Conservation (phyloP, 2,329 filamentous ascomycete genomes). For the Metarhizium sp. region DNA sequence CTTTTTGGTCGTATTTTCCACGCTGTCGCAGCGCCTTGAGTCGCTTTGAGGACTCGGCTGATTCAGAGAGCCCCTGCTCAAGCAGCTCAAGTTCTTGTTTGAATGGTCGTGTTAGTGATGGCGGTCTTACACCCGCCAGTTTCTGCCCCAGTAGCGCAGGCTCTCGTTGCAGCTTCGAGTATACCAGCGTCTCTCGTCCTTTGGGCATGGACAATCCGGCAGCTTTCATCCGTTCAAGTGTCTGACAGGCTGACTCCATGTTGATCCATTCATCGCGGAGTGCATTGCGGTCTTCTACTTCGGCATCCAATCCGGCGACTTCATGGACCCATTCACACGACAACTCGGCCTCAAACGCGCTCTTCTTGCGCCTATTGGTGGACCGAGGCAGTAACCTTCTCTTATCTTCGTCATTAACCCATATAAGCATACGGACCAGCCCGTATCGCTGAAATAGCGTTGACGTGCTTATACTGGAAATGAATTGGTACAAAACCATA, state of each 20-base stretch:
- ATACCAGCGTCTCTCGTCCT: conserved; percentile 29
- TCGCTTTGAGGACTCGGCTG: conserved; percentile 9
- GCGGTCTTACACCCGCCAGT: conserved; percentile 20
- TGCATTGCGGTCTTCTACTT: conserved; percentile 17
- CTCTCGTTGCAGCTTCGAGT: conserved; percentile 14
- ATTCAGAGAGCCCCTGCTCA: conserved; percentile 16
- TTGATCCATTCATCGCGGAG: conserved; percentile 40
- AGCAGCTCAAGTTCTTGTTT: conserved; percentile 32
- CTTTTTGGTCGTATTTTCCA: conserved; percentile 12
- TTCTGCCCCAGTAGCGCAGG: conserved; percentile 12
- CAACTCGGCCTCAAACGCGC: conserved; percentile 51
- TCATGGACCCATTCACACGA: conserved; percentile 50
- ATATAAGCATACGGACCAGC: conserved; percentile 68
- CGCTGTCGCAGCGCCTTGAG: conserved; percentile 20
- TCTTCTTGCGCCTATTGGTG: conserved; percentile 44
- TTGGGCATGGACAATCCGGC: conserved; percentile 32
- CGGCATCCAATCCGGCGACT: conserved; percentile 36
- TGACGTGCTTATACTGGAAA: conserved; percentile 46
- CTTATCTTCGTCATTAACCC: conserved; percentile 56
- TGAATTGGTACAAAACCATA: conserved; percentile 53
- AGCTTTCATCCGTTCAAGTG: conserved; percentile 37
- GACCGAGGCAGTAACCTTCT: conserved; percentile 49
- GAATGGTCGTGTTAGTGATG: conserved; percentile 28
- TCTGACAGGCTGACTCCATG: conserved; percentile 29
- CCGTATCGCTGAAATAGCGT: conserved; percentile 66